Base-by-base conservation (phyloP, 768 basidiomycete species). In the Myochromella boudieri region DNA sequence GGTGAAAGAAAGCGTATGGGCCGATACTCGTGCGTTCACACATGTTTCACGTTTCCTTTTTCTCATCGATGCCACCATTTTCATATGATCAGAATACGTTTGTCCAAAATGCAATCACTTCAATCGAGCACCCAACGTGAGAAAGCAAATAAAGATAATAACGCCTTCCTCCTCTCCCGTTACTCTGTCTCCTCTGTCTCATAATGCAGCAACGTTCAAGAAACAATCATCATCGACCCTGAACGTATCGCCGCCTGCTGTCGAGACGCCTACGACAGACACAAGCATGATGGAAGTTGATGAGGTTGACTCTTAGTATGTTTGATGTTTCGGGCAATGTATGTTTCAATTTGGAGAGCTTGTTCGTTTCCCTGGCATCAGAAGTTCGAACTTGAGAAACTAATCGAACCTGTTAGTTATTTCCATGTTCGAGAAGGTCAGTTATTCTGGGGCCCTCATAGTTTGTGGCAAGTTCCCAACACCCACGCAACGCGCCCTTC, bases 51-150 rank as follows among this genome's bases (percentile, higher is more conserved):
- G 1, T 27, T 10, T 14, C 6, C 10, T 28, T 26, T 20, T 22
- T 12, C 7, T 36, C 14, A 12, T 42, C 28, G 20, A 18, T 14
- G 9, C 28, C 11, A 11, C 22, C 21, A 44, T 42, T 27, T 2
- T 40, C 14, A 32, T 42, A 14, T 11, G 18, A 11, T 12, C 58
- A 95, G 92, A 93, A 69, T 95, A 91, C 56, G 66, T 81, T 20
- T 95, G 92, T 62, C 87, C 84, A 0, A 91, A 89, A 61, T 95
- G 93, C 61, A 83, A 83, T 6, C 81, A 85, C 65, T 90, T 95
- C 65, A 95, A 95, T 57, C 68, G 74, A 1, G 74, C 77, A 9
- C 59, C 61, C 20, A 68, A 70, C 39, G 64, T 71, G 14, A 75
- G 64, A 54, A 65, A 60, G 51, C 47, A 37, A 28, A 27, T 56